Conservation (phyloP, 2,329 filamentous ascomycete species). For the Apiospora rasikravindrae region DNA sequence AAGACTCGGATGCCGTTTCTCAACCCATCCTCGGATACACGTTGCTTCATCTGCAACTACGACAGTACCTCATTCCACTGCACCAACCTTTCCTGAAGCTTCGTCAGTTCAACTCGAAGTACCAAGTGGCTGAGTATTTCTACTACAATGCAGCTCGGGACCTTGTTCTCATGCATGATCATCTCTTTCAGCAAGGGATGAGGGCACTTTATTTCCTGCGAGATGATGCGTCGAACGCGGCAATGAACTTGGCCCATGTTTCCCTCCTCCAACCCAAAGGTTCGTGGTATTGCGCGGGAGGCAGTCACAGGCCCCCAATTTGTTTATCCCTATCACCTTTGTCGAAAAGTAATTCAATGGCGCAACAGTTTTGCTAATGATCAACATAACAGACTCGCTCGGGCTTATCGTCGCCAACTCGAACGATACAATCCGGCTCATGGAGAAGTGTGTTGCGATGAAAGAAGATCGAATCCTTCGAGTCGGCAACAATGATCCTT, state of each 20-base stretch:
- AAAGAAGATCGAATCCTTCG: constrained; percentile 65
- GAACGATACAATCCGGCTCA: constrained; percentile 63
- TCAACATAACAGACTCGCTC: constrained; percentile 50
- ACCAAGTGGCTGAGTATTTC: constrained; percentile 66
- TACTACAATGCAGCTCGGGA: constrained; percentile 68
- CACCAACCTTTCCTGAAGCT: constrained; percentile 66
- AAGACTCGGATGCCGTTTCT: constrained; percentile 25
- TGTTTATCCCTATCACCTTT: not conserved
- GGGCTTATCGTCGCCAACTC: constrained; percentile 69
- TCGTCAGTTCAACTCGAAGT: constrained; percentile 63
- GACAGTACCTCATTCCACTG: constrained; percentile 66
- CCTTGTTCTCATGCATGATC: constrained; percentile 66
- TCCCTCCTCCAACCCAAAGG: constrained; percentile 63
- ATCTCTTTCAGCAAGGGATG: constrained; percentile 63
- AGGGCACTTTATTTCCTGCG: constrained; percentile 64
- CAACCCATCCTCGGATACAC: constrained; percentile 63
- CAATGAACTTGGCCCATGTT: constrained; percentile 66
- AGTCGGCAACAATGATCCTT: constrained; percentile 68
- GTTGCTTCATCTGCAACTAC: constrained; percentile 63
- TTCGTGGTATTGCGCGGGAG: constrained; percentile 23
- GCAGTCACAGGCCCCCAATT: not conserved
- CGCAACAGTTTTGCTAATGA: not conserved
- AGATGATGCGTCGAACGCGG: constrained; percentile 63
- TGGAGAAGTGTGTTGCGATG: constrained; percentile 65
- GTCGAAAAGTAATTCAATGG: no score